Evolutionary conservation across 345 rosid genomes (phyloP), one percentile per base, ranked within the genome.

Genomic region (Draba incana): DNA sequence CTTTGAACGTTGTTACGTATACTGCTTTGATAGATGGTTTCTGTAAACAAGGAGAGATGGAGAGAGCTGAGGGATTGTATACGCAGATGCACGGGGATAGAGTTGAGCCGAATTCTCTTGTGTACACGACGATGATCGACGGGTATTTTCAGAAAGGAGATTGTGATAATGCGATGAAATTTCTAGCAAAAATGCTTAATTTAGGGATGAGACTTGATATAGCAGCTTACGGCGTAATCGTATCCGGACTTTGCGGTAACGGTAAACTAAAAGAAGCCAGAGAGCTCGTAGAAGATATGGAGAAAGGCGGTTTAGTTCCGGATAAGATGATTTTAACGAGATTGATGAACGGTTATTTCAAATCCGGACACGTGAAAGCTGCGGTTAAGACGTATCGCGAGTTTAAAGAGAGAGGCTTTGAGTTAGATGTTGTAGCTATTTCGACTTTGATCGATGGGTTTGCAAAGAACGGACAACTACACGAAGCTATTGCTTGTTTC

Each of bases 391-490:
- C 65, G 66, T 77, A 74, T 15, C 39, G 4, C n/a, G 62, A 57
- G 14, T 62, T 79, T 13, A 39, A 57, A 60, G 65, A 55, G 12
- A 23, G 66, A 68, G 81, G 85, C 8, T 71, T 79, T 77, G 78
- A 79, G 72, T 71, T 72, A 0, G 83, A 82, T 77, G 78, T 24
- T 56, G 81, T 82, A 16, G 74, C 81, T 61, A 70, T 64, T 64
- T 68, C 85, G 2, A 57, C 74, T 75, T 57, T 82, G 64, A 77
- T 79, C 2, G 85, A 82, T 44, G 83, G 85, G 43, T 60, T 82
- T 25, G 77, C 78, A 16, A 79, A 82, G 76, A 75, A 53, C 30
- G 80, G 83, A 6, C 28, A 47, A 44, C 31, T 75, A 38, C 58
- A 67, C 53, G 83, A 71, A 62, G 85, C 81, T 65, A 51, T 77